Percentiles rank a stretch among this genome's conserved stretches.
These are phyloP conservation scores for Leccinum variicolor DNA, from an alignment of 768 basidiomycete genomes.

Conservation along the genomic window DNA sequence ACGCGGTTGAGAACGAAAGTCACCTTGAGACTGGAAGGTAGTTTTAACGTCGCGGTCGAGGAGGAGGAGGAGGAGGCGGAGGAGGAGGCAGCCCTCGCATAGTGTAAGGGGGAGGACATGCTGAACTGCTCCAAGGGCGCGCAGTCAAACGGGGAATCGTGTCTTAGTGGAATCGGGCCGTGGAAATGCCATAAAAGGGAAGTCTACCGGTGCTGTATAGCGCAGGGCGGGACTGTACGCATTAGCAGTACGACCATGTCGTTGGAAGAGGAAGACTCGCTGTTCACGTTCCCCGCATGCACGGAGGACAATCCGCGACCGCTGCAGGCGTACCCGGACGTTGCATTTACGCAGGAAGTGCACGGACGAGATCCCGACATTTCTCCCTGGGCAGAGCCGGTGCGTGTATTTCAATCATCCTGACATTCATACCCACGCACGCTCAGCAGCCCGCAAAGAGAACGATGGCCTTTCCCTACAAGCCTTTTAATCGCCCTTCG, in stretches of 20 bases:
- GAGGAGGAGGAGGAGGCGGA: constrained; percentile 44
- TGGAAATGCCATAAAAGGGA: constrained; percentile 7
- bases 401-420: background rate
- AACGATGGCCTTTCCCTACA: constrained; percentile 25
- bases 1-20: background rate
- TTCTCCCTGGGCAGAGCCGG: constrained; percentile 20
- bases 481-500: constrained; percentile 29
- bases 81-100: constrained; percentile 32
- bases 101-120: constrained; percentile 2
- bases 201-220: background rate
- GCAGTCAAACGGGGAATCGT: constrained; percentile 4
- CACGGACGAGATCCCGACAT: constrained; percentile 13
- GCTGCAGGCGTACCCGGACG: constrained; percentile 12
- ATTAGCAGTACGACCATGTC: constrained; percentile 10
- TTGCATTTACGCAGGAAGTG: background rate
- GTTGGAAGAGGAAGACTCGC: constrained; percentile 8
- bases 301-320: constrained; percentile 7
- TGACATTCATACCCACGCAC: constrained; percentile 6
- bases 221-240: background rate
- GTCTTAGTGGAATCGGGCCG: constrained; percentile 19
- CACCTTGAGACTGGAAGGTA: constrained; percentile 53
- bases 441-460: constrained; percentile 16
- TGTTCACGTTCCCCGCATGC: constrained; percentile 3
- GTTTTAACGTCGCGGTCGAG: constrained; percentile 34
- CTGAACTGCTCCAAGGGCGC: background rate